These are phyloP conservation scores for Talaromyces atroroseus DNA, from an alignment of 2,329 filamentous ascomycete species.

Conservation along the genomic window DNA sequence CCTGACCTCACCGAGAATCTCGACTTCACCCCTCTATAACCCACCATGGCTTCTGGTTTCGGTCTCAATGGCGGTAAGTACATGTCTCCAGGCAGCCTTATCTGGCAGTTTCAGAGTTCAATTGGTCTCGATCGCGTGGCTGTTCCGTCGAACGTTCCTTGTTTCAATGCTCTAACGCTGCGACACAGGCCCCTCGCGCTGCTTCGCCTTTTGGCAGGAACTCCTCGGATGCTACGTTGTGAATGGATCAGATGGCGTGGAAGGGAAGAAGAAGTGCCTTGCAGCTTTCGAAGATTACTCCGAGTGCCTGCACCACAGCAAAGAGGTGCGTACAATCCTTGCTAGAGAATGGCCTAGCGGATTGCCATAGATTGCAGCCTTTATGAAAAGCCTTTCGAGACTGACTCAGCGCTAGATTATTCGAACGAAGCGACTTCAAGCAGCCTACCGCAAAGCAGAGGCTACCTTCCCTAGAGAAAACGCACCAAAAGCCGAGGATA, in stretches of 20 bases:
- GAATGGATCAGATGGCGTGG: slow-evolving; percentile 75
- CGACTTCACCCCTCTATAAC: slow-evolving; percentile 20
- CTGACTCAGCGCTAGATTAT: slow-evolving; percentile 55
- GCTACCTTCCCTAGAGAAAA: slow-evolving; percentile 70
- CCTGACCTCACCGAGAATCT: slow-evolving; percentile 12
- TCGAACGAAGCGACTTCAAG: slow-evolving; percentile 71
- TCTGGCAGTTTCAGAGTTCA: slow-evolving; percentile 12
- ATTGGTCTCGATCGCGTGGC: slow-evolving; percentile 7
- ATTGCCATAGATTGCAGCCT: background rate
- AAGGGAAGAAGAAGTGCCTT: slow-evolving; percentile 81
- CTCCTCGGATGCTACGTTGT: slow-evolving; percentile 96
- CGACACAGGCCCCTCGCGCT: slow-evolving; percentile 62
- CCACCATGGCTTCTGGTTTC: slow-evolving; percentile 47
- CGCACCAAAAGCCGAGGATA: slow-evolving; percentile 75
- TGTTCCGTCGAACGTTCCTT: background rate
- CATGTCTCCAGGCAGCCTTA: slow-evolving; percentile 1
- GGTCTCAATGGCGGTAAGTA: slow-evolving; percentile 51
- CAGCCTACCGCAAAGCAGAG: slow-evolving; percentile 76
- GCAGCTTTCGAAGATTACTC: slow-evolving; percentile 93
- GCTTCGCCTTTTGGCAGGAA: slow-evolving; percentile 99
- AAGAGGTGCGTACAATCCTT: slow-evolving; percentile 66
- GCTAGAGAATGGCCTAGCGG: background rate
- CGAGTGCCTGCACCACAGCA: slow-evolving; percentile 97
- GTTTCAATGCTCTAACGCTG: slow-evolving; percentile 17
- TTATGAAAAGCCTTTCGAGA: background rate